Conservation (phyloP, 768 basidiomycete genomes). For the Boletus patriciae region DNA sequence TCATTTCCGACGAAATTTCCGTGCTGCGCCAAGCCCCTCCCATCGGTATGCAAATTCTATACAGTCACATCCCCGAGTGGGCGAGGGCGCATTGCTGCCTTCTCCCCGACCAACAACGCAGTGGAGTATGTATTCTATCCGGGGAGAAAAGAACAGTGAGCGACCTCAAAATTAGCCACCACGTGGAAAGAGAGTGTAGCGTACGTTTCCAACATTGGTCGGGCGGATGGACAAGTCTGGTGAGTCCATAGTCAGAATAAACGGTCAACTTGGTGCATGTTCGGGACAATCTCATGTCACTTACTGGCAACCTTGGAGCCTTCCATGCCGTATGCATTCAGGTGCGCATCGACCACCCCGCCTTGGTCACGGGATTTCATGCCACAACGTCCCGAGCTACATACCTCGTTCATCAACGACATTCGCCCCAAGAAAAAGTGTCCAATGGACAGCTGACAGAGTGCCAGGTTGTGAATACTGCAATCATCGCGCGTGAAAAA, state of each 20-base stretch:
- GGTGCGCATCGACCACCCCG: constrained; percentile 60
- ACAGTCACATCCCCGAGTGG: too few species aligned
- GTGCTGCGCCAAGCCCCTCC: too few species aligned
- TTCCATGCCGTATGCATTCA: constrained; percentile 63
- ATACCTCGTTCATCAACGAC: neutral
- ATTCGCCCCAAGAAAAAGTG: too few species aligned
- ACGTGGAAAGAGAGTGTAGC: neutral
- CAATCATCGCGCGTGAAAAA: neutral
- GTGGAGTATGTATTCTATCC: constrained; percentile 44
- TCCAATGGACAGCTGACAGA: constrained; percentile 6
- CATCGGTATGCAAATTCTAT: too few species aligned
- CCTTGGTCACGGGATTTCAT: constrained; percentile 61
- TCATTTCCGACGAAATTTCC: too few species aligned
- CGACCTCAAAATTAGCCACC: too few species aligned
- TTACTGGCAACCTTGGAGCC: constrained; percentile 61
- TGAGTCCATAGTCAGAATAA: neutral
- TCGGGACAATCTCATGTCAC: neutral
- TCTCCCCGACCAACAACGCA: constrained; percentile 53
- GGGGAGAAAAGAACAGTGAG: neutral
- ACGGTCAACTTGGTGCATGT: too few species aligned
- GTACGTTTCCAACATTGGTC: constrained; percentile 24
- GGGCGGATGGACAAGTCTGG: too few species aligned
- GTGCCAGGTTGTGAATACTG: constrained; percentile 16
- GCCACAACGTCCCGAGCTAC: constrained; percentile 61
- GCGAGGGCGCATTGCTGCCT: constrained; percentile 41